These are phyloP conservation scores for Triticum aestivum DNA, from an alignment of 176 grass and related monocot species.

Conservation along the genomic window IWGSC_CS_RefSeq_v2.1 NC_057810.1:18952531-18953030, in stretches of 20 bases:
- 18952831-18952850: constrained; percentile 10
- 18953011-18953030: not conserved
- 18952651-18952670: not conserved
- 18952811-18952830: not conserved
- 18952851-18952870: not conserved
- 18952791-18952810: not conserved
- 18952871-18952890: constrained; percentile 75
- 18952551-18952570: not conserved
- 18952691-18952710: not conserved
- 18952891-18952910: constrained; percentile 91
- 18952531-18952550: not conserved
- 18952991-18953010: constrained; percentile 1
- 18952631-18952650: not conserved
- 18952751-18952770: not conserved
- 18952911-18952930: constrained; percentile 72
- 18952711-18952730: not conserved
- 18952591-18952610: not conserved
- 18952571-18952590: not conserved
- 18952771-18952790: not conserved
- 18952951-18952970: constrained; percentile 97
- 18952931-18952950: constrained; percentile 75
- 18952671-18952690: not conserved
- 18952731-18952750: not conserved
- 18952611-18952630: not conserved
- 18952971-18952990: constrained; percentile 68